Base-by-base conservation (phyloP, 106 monocot species). In the Alisma plantagoaquatica region DNA sequence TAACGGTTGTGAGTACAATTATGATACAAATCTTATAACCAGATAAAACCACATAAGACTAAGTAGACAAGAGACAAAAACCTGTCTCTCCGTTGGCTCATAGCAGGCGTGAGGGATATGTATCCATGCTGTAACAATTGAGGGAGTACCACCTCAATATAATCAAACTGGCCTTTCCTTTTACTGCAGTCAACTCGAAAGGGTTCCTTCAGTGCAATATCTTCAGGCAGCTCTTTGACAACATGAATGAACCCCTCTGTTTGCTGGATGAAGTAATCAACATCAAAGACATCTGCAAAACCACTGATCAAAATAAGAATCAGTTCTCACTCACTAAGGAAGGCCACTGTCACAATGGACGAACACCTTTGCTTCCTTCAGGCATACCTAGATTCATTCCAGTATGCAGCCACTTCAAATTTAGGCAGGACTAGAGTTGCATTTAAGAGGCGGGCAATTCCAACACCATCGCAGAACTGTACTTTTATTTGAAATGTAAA, bases 31-130 rank as follows among this genome's bases (percentile, higher is more conserved):
- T n/a, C n/a, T n/a, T n/a, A n/a, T n/a, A n/a, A n/a, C n/a, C n/a
- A n/a, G 23, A 49, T 10, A 23, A 14, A 49, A 24, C 7, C 7
- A 12, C 49, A 49, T 23, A 28, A 16, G 0, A 53, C n/a, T 19
- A 6, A 7, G 53, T 53, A 0, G 6, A 32, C n/a, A n/a, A n/a
- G n/a, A 3, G 38, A 17, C 4, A n/a, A 53, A 29, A 78, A 89
- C 89, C 83, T 89, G 32, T 89, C 83, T 74, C 79, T 80, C 65
- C 89, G 76, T 64, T 89, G 89, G 73, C 83, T 76, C 83, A 89
- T 77, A 51, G 89, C 83, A 10, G 89, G 89, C 22, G 83, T 74
- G 28, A 83, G 67, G 6, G 89, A 79, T n/a, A 89, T 89, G 53
- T 71, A 89, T 11, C 21, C 60, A 69, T 83, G 89, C 28, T 83